Evolutionary conservation across 805 yeast genomes (phyloP), one percentile per base, ranked within the genome.

Genomic region (Starmerella tilneyi): DNA sequence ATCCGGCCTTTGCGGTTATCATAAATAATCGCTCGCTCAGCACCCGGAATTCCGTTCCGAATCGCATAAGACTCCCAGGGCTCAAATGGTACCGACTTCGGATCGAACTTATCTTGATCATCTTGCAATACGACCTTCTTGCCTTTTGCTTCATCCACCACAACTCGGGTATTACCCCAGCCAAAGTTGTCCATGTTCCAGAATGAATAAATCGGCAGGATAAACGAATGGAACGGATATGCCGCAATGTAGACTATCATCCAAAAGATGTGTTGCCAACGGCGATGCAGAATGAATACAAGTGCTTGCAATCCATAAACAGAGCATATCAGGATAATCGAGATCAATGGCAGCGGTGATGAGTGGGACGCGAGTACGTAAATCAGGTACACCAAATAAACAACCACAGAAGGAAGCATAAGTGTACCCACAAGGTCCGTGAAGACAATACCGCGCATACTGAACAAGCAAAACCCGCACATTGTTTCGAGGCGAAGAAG

Each of bases 111-210:
- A 30, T 60, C 68, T 4, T 51, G 52, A 24, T 61, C 63, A 35
- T 60, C 63, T 15, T 59, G 62, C 1, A 60, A 55, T 12, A 66
- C 59, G 6, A 60, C 56, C 48, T 72, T 75, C 44, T 65, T 70
- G 34, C 76, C 76, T 50, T 71, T 73, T 50, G 68, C 69, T 41
- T 70, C 79, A 16, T 75, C 78, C 6, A 69, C 68, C 24, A 75
- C 75, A 13, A 70, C 62, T 59, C 81, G 71, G 8, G 81, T 76
- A 50, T 75, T 77, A 56, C 81, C 81, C 81, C 81, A 76, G 51
- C 74, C 63, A 60, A 76, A 76, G 59, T 76, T 75, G 55, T 76
- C 81, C 65, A 75, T 76, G 53, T 76, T 73, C 81, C 81, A 76
- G 63, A 67, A 76, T 3, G 81, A 71, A 59, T 75, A 76, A 34